phyloP scores from a whole-genome alignment of 306 rosid species.

The Vigna nakashimae region DNA sequence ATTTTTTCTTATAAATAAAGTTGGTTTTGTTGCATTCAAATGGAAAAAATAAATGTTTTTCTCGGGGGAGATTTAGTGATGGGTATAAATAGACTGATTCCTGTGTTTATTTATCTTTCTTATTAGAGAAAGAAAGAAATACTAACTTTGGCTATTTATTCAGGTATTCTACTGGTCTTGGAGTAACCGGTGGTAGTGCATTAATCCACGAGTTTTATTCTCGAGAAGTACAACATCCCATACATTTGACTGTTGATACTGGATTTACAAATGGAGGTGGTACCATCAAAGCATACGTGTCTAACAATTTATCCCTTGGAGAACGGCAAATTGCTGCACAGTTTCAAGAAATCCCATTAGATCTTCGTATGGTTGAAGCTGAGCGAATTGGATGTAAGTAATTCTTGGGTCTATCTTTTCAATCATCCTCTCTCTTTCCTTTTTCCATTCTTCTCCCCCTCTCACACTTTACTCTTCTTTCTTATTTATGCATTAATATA shows the following conservation, averaged over 20 bases:
- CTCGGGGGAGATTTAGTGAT: not conserved
- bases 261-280: conserved; percentile 80
- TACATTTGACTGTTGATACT: conserved; percentile 94
- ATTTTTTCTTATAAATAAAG: not conserved
- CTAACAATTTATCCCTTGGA: conserved; percentile 81
- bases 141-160: conserved; percentile 22
- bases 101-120: not conserved
- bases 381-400: conserved; percentile 85
- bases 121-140: not conserved
- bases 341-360: conserved; percentile 93
- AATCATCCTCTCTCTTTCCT: not conserved
- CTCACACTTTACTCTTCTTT: not conserved
- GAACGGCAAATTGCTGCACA: conserved; percentile 94
- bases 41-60: conserved; percentile 5
- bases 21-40: conserved; percentile 8
- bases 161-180: conserved; percentile 96
- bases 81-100: not conserved
- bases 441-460: not conserved
- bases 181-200: conserved; percentile 88
- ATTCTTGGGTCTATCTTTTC: not conserved
- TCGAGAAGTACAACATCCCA: conserved; percentile 81
- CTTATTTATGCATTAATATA: not conserved
- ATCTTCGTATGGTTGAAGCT: conserved; percentile 95
- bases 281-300: conserved; percentile 74
- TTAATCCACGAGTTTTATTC: conserved; percentile 95